Evolutionary conservation across 805 yeast genomes (phyloP), one percentile per base, ranked within the genome.

Genomic region (Sporopachydermia lactativora): DNA sequence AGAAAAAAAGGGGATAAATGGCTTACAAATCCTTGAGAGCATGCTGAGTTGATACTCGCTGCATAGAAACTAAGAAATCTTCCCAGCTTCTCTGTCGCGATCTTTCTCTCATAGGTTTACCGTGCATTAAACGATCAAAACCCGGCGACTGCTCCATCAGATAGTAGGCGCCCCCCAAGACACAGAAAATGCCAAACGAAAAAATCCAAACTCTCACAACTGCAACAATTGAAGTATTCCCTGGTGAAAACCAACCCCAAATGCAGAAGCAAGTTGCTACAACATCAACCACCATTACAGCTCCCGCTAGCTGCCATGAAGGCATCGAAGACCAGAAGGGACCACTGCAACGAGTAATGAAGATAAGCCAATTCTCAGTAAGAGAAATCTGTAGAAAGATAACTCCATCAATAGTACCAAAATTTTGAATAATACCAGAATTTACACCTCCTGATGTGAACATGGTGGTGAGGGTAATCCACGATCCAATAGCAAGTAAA

Each of bases 161-260:
- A 80, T 81, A 88, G 82, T 86, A 86, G 59, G 89, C 83, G 75
- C 95, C 96, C 65, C 95, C 95, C 72, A 85, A 66, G 66, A 79
- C 75, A 74, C 95, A 86, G 89, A 86, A 86, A 67, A 82, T 80
- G 75, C 96, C 96, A 71, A 86, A 81, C 48, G 96, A 85, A 84
- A 83, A 85, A 61, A 86, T 68, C 92, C 92, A 86, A 66, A 81
- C 76, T 74, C 95, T 81, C 63, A 80, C 88, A 61, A 86, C 94
- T 43, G 96, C 78, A 54, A 86, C 95, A 53, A 86, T 80, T 68
- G 89, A 94, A 63, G 89, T 86, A 86, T 92, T 84, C 78, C 86
- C 86, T 68, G 83, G 94, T 52, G 94, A 81, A 89, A 94, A 85
- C 95, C 95, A 86, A 56, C 96, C 96, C 77, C 84, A 86, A 60